Conservation (phyloP, 768 basidiomycete species). For the Collybiopsis confluens region DNA sequence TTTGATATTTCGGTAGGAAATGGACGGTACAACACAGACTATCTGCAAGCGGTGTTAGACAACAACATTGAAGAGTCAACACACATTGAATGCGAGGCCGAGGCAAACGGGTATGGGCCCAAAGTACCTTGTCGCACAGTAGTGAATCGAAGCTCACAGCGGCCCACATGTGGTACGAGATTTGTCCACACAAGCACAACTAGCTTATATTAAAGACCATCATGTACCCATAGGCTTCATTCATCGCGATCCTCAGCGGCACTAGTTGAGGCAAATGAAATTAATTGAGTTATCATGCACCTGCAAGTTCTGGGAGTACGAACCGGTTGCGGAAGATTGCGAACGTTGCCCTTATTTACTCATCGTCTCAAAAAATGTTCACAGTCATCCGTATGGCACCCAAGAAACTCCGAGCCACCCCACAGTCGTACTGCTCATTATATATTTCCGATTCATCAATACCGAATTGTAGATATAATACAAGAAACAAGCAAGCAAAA, state of each 20-base stretch:
- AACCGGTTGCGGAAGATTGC: constrained; percentile 4
- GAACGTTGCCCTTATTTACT: constrained; percentile 7
- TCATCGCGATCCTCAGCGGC: constrained; percentile 1
- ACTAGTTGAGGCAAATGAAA: not conserved
- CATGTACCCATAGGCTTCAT: not conserved
- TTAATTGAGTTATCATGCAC: constrained; percentile 1
- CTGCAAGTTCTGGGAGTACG: constrained; percentile 3
- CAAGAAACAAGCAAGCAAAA: no score
- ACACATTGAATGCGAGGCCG: constrained; percentile 16
- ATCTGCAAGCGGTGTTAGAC: constrained; percentile 17
- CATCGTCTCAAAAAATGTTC: constrained; percentile 3
- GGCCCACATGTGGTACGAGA: constrained; percentile 15
- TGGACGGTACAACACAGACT: constrained; percentile 15
- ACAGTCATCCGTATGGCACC: constrained; percentile 13
- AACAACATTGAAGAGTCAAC: constrained; percentile 17
- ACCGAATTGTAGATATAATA: no score
- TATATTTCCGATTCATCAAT: no score
- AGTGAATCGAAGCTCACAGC: constrained; percentile 14
- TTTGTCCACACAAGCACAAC: not conserved
- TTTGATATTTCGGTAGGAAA: constrained; percentile 10
- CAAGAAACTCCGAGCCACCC: no score
- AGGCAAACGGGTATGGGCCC: constrained; percentile 13
- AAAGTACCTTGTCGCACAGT: constrained; percentile 13
- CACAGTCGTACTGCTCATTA: no score
- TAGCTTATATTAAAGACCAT: no score